Percentiles rank a stretch among this genome's conserved stretches.
phyloP scores from a whole-genome alignment of 1,139 yeast species.

The Geotrichum restrictum region DNA sequence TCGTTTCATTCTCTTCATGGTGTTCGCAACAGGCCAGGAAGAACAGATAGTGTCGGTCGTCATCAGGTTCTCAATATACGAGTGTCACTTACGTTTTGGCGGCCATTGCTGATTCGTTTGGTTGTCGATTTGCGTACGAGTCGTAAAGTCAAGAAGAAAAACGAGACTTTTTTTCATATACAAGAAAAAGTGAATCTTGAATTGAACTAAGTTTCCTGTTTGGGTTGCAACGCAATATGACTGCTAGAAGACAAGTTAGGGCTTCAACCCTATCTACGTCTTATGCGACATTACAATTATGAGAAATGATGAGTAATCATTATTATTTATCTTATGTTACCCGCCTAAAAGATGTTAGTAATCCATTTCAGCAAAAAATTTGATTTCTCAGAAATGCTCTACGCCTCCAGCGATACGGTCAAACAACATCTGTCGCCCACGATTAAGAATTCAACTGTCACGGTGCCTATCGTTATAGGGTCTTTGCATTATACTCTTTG shows the following conservation, averaged over 20 bases:
- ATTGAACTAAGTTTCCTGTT: neutral
- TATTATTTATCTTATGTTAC: no score
- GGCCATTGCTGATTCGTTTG: conserved; percentile 20
- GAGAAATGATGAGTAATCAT: neutral
- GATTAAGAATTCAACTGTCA: no score
- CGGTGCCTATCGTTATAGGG: no score
- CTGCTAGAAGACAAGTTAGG: conserved; percentile 7
- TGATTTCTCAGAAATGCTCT: no score
- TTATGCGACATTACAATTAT: neutral
- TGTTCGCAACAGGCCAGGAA: neutral
- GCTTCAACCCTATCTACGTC: conserved; percentile 10
- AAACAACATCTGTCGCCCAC: no score
- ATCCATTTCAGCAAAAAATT: no score
- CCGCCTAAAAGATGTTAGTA: no score
- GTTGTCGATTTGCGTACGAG: conserved; percentile 19
- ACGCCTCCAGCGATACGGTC: no score
- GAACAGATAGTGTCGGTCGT: neutral
- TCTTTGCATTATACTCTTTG: no score
- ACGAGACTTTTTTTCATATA: conserved; percentile 9
- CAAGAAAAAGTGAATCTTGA: neutral
- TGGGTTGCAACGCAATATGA: neutral
- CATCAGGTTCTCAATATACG: neutral
- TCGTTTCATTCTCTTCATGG: neutral
- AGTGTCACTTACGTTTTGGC: conserved; percentile 13
- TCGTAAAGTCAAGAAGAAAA: conserved; percentile 10